Evolutionary conservation across 1,284 basidiomycete genomes (phyloP), one percentile per base, ranked within the genome.

Genomic region (Mycena sp.): DNA sequence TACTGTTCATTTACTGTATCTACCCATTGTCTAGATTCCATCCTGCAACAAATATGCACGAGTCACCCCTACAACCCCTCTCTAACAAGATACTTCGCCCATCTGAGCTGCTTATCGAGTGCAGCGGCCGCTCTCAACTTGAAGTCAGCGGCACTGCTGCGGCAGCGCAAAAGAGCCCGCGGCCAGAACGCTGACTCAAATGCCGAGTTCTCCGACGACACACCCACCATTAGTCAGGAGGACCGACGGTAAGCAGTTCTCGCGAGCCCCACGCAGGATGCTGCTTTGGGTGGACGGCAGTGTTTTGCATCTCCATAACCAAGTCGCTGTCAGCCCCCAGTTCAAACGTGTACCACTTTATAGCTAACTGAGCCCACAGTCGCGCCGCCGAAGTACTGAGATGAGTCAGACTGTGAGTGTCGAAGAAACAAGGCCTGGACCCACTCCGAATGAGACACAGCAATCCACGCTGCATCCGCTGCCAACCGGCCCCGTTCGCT

Each of bases 381-480:
- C 72, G 70, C 14, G 78, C 78, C 14, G 82, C 82, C 23, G 65
- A 62, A 53, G 72, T 77, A 71, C 87, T 88, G 69, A 30, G 21
- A 26, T 35, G 32, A 9, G 32, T 54, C 23, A 59, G 49, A 54
- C 23, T 38, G 7, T 21, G 28, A 45, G 32, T 37, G 23, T 4
- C 4, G 23, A 28, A 56, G 55, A 44, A 14, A 51, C n/a, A 41
- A 55, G 28, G 51, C 30, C 6, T 35, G 14, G 32, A 7, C 73
- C 85, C 75, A 89, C 87, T 89, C 87, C 9, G 80, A 82, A 76
- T 89, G 87, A 7, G 87, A 78, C 19, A 84, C 84, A 11, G 87
- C 85, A 32, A 89, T 80, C 76, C 79, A 82, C 16, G 78, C 80
- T 7, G 83, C 85, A 69, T 89, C 87, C 37, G 85, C 85, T 9